Conservation (phyloP, 1,139 yeast genomes). For the Yamadazyma jaroonii region DNA sequence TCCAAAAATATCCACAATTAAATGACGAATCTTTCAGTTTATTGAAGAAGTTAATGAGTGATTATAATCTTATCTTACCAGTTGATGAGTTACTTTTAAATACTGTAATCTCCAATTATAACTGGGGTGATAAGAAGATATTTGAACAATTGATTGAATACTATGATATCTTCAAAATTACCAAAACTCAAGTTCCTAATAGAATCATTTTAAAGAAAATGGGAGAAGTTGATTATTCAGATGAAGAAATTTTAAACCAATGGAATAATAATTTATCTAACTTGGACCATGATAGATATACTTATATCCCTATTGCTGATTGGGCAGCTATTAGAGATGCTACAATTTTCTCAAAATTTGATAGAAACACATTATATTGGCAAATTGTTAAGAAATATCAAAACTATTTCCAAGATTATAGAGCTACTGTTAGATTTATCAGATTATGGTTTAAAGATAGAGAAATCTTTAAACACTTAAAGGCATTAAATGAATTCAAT, state of each 20-base stretch:
- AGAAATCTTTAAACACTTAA: slow-evolving; percentile 10
- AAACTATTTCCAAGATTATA: slow-evolving; percentile 41
- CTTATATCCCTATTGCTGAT: slow-evolving; percentile 75
- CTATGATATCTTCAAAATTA: slow-evolving; percentile 57
- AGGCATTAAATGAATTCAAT: slow-evolving; percentile 10
- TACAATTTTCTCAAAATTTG: slow-evolving; percentile 51
- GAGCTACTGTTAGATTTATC: slow-evolving; percentile 30
- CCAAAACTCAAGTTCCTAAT: slow-evolving; percentile 67
- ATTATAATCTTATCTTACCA: slow-evolving; percentile 55
- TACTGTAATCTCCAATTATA: slow-evolving; percentile 65
- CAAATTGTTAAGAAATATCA: slow-evolving; percentile 53
- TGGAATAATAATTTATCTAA: slow-evolving; percentile 60
- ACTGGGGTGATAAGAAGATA: slow-evolving; percentile 67
- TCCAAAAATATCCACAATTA: slow-evolving; percentile 54
- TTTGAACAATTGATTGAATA: slow-evolving; percentile 63
- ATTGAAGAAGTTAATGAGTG: slow-evolving; percentile 56
- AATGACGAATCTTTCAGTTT: slow-evolving; percentile 55
- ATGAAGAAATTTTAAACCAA: slow-evolving; percentile 51
- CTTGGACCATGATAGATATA: slow-evolving; percentile 54
- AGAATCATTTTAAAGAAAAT: slow-evolving; percentile 76
- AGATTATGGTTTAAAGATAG: slow-evolving; percentile 30
- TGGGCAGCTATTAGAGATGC: slow-evolving; percentile 87
- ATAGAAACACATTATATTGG: slow-evolving; percentile 56
- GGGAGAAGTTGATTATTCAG: slow-evolving; percentile 60
- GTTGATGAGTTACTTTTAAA: slow-evolving; percentile 79